A percentile compares a stretch with the other conserved stretches of the same genome.
phyloP scores from a whole-genome alignment of 1,284 basidiomycete species.

The Ganoderma sp. region DNA sequence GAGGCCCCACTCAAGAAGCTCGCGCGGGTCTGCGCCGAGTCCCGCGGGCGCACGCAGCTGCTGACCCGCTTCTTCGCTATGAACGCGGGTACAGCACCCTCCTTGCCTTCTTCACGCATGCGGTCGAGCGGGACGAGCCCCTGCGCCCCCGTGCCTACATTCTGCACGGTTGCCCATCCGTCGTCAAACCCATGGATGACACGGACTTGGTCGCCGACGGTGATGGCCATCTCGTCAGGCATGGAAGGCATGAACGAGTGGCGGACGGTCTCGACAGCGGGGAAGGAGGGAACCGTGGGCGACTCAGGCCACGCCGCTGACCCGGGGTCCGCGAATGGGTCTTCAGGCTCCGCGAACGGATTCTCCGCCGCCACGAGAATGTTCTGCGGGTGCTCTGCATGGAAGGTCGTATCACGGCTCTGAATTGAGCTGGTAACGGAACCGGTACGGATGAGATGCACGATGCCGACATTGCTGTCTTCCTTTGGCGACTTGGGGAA shows the following conservation, averaged over 20 bases:
- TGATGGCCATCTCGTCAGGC: slow-evolving; percentile 63
- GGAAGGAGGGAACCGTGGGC: slow-evolving; percentile 45
- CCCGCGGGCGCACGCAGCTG: slow-evolving; percentile 39
- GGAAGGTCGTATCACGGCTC: slow-evolving; percentile 27
- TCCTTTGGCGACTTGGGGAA: slow-evolving; percentile 65
- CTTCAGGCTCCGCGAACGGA: slow-evolving; percentile 45
- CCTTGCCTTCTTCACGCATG: slow-evolving; percentile 53
- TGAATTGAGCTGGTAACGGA: slow-evolving; percentile 21
- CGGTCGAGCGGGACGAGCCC: slow-evolving; percentile 69
- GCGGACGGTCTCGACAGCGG: slow-evolving; percentile 51
- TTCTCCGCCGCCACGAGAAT: slow-evolving; percentile 30
- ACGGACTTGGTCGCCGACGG: slow-evolving; percentile 56
- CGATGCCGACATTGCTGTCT: slow-evolving; percentile 16
- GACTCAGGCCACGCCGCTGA: slow-evolving; percentile 38
- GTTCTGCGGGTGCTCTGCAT: slow-evolving; percentile 21
- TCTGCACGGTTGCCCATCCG: slow-evolving; percentile 63
- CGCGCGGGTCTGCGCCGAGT: slow-evolving; percentile 14
- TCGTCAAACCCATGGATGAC: slow-evolving; percentile 65
- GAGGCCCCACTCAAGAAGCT: slow-evolving; percentile 25
- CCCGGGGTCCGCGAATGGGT: slow-evolving; percentile 23
- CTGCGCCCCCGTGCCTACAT: slow-evolving; percentile 39
- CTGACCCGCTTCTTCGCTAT: slow-evolving; percentile 55
- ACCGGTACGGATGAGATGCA: slow-evolving; percentile 20
- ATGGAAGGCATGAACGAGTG: slow-evolving; percentile 64
- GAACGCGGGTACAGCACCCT: slow-evolving; percentile 55